A percentile compares a stretch with the other conserved stretches of the same genome.
phyloP scores from a whole-genome alignment of 768 basidiomycete species.

The Boletus pseudopeckii region DNA sequence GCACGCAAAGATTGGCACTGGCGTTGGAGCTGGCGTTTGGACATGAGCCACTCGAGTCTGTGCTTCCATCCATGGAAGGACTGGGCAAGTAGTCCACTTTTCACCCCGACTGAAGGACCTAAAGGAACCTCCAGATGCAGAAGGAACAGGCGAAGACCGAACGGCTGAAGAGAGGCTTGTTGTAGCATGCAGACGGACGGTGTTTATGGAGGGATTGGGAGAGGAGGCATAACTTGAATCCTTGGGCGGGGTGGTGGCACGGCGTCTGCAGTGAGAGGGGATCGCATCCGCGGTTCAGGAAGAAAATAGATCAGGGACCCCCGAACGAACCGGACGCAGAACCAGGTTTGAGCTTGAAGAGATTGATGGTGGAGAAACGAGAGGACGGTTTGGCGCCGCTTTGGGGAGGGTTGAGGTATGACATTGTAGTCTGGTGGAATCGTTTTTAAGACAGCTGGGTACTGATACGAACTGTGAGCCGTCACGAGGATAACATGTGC shows the following conservation, averaged over 20 bases:
- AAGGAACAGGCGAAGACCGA: slow-evolving; percentile 30
- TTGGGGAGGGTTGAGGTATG: slow-evolving; percentile 7
- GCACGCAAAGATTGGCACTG: slow-evolving; percentile 1
- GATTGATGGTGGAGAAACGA: slow-evolving; percentile 40
- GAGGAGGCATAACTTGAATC: slow-evolving; percentile 37
- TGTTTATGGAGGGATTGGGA: neutral
- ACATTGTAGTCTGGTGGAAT: neutral
- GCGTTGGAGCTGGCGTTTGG: slow-evolving; percentile 1
- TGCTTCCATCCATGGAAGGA: slow-evolving; percentile 24
- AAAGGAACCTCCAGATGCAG: slow-evolving; percentile 18
- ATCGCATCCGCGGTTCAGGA: neutral
- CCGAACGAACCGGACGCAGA: neutral
- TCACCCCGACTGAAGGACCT: too few species aligned
- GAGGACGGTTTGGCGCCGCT: slow-evolving; percentile 30
- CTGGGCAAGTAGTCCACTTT: slow-evolving; percentile 6
- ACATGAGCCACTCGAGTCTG: slow-evolving; percentile 26
- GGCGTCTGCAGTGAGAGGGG: slow-evolving; percentile 5
- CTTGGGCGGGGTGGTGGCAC: slow-evolving; percentile 51
- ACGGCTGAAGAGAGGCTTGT: slow-evolving; percentile 34
- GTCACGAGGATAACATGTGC: neutral
- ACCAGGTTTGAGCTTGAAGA: slow-evolving; percentile 37
- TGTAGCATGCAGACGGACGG: slow-evolving; percentile 18
- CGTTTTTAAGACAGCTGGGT: neutral
- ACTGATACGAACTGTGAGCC: neutral
- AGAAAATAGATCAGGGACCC: neutral